These are phyloP conservation scores for Angomonas desouzai DNA, from an alignment of 208 protist species.

Conservation along the genomic window DNA sequence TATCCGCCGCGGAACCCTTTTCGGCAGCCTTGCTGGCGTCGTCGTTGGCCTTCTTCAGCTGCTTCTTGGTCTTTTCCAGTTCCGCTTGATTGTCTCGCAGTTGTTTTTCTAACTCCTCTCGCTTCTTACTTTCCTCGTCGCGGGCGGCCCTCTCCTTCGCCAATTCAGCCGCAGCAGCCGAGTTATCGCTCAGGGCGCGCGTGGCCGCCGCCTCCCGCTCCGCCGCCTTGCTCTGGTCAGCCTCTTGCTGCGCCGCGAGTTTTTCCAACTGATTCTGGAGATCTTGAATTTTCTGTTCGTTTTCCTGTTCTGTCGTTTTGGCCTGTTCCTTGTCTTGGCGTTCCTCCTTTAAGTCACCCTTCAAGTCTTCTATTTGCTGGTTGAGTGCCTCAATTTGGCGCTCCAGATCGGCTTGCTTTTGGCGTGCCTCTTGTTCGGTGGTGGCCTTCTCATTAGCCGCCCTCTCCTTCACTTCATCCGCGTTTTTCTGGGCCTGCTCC, in stretches of 20 bases:
- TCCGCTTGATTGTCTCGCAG: constrained; percentile 8
- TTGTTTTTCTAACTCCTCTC: constrained; percentile 9
- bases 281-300: constrained; percentile 3
- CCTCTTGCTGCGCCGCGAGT: constrained; percentile 9
- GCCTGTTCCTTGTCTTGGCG: not conserved
- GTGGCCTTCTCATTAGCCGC: constrained; percentile 15
- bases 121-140: not conserved
- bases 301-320: not conserved
- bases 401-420: constrained; percentile 24
- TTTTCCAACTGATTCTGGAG: constrained; percentile 8
- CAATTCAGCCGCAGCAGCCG: constrained; percentile 1
- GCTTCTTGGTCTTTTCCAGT: constrained; percentile 13
- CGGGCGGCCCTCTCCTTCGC: constrained; percentile 3
- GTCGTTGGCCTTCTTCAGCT: constrained; percentile 19
- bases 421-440: constrained; percentile 6
- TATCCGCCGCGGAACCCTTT: constrained; percentile 19
- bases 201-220: constrained; percentile 16
- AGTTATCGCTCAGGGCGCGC: not conserved
- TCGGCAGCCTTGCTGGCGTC: constrained; percentile 15
- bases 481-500: constrained; percentile 16
- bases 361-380: constrained; percentile 4
- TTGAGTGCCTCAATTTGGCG: not conserved
- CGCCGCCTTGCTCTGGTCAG: constrained; percentile 3
- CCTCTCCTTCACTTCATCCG: constrained; percentile 33
- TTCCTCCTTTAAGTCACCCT: not conserved